Evolutionary conservation across 768 basidiomycete species (phyloP).

Genomic region (Hygrophorus pudorinus): DNA sequence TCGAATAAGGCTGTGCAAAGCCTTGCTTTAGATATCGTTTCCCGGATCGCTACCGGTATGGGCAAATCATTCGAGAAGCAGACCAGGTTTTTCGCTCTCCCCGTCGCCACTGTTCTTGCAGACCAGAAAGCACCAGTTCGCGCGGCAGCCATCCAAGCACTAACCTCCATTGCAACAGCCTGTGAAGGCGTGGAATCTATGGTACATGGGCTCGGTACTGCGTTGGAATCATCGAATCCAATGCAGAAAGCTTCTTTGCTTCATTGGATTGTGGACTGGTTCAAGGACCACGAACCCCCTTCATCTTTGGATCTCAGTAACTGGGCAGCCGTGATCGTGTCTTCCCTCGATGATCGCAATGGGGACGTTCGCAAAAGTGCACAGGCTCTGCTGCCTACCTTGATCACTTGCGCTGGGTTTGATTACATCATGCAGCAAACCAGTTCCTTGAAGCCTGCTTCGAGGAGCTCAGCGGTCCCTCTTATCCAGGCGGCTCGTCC

Average conservation of each 20-base stretch:
- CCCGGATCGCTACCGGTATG: slow-evolving; percentile 88
- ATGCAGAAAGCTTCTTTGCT: slow-evolving; percentile 72
- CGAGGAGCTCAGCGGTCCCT: slow-evolving; percentile 71
- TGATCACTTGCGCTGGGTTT: slow-evolving; percentile 70
- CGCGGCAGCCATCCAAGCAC: slow-evolving; percentile 61
- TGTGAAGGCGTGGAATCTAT: slow-evolving; percentile 81
- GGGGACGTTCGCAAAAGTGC: slow-evolving; percentile 90
- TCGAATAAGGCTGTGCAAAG: slow-evolving; percentile 91
- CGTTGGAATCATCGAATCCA: slow-evolving; percentile 81
- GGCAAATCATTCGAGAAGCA: slow-evolving; percentile 93
- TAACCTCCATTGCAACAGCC: slow-evolving; percentile 76
- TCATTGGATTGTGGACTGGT: slow-evolving; percentile 73
- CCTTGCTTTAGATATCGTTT: slow-evolving; percentile 82
- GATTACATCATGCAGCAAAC: slow-evolving; percentile 84
- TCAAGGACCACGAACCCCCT: slow-evolving; percentile 51
- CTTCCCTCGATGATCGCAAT: slow-evolving; percentile 84
- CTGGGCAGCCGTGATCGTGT: slow-evolving; percentile 56
- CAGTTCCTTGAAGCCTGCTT: slow-evolving; percentile 83
- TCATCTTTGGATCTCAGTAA: slow-evolving; percentile 55
- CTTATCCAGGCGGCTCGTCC: slow-evolving; percentile 80
- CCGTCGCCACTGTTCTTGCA: slow-evolving; percentile 76
- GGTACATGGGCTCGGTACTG: slow-evolving; percentile 66
- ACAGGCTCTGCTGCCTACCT: slow-evolving; percentile 63
- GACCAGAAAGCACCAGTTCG: slow-evolving; percentile 91
- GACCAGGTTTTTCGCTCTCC: slow-evolving; percentile 60